Base-by-base conservation (phyloP, 768 basidiomycete species). In the Auriscalpium vulgare region DNA sequence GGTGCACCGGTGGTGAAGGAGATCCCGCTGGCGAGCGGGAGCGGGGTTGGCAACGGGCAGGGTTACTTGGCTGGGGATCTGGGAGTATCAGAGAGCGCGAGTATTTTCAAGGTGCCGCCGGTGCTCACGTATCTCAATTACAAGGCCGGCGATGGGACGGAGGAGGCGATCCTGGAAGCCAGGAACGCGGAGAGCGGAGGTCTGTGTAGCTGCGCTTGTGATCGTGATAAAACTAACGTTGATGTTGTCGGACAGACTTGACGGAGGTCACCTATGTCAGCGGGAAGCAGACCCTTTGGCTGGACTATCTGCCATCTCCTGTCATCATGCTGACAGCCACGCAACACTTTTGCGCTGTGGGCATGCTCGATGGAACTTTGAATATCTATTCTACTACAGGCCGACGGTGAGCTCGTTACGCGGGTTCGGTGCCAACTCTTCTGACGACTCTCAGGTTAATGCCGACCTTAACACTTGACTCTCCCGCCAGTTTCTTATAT, bases 361-460 rank as follows among this genome's bases (percentile, higher is more conserved):
- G 83, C 0, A 78, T 81, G 72, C 79, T 85, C 59, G 93, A 97
- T 67, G 91, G 89, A 0, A 78, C 77, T 4, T 72, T 98, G n/a
- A 80, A 78, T 59, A 81, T 95, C 10, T 97, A 97, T 70, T 88
- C 92, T 4, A 79, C 79, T 48, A 85, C 84, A 0, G 95, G 95
- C 5, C 73, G 94, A 68, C 81, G 87, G 95, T 93, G 61, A 55
- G 81, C 60, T 38, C 11, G 55, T 49, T 23, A 37, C 14, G 38
- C 50, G 5, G 0, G 29, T 7, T 29, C 29, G 7, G 4, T 29
- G 29, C 4, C 4, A 4, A 29, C 7, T 29, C 29, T 7, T 29
- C 29, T 29, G 29, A 29, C 4, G 29, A 29, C 29, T 29, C 9
- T 14, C 44, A 97, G 95, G 63, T 66, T 91, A 23, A 82, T 95